A percentile compares a stretch with the other conserved stretches of the same genome.
These are phyloP conservation scores for Podospora conica DNA, from an alignment of 495 filamentous ascomycete genomes.

Conservation along the genomic window DNA sequence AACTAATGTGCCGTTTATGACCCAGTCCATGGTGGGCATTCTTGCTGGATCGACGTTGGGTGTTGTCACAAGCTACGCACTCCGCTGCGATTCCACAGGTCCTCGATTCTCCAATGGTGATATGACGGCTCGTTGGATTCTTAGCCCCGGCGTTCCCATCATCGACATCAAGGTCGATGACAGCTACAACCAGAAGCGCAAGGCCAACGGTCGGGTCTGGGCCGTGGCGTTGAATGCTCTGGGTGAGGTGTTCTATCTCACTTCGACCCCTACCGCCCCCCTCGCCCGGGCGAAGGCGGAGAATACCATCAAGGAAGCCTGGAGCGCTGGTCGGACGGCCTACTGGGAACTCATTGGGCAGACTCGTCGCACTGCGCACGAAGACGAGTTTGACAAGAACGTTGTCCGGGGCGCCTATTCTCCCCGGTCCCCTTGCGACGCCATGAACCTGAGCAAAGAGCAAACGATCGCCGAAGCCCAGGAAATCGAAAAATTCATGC, in stretches of 20 bases:
- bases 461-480: slow-evolving; percentile 68
- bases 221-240: slow-evolving; percentile 84
- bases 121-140: slow-evolving; percentile 76
- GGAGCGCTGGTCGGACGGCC: slow-evolving; percentile 69
- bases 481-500: slow-evolving; percentile 73
- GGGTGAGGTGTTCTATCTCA: slow-evolving; percentile 84
- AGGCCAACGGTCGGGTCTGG: slow-evolving; percentile 68
- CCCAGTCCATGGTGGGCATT: slow-evolving; percentile 73
- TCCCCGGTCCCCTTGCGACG: slow-evolving; percentile 41
- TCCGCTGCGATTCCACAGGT: slow-evolving; percentile 63
- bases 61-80: slow-evolving; percentile 74
- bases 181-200: slow-evolving; percentile 60
- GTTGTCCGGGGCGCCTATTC: slow-evolving; percentile 43
- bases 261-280: slow-evolving; percentile 51
- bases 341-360: slow-evolving; percentile 75
- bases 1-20: slow-evolving; percentile 57
- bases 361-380: slow-evolving; percentile 60
- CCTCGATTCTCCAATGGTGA: slow-evolving; percentile 65
- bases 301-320: slow-evolving; percentile 57
- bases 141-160: slow-evolving; percentile 90
- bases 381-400: slow-evolving; percentile 58
- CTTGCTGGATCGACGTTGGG: slow-evolving; percentile 80
- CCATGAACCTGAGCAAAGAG: slow-evolving; percentile 61
- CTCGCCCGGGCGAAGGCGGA: slow-evolving; percentile 39
- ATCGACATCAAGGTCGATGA: slow-evolving; percentile 82